These are phyloP conservation scores for Sporothrix brasiliensis DNA, from an alignment of 2,329 filamentous ascomycete species.

Conservation along the genomic window DNA sequence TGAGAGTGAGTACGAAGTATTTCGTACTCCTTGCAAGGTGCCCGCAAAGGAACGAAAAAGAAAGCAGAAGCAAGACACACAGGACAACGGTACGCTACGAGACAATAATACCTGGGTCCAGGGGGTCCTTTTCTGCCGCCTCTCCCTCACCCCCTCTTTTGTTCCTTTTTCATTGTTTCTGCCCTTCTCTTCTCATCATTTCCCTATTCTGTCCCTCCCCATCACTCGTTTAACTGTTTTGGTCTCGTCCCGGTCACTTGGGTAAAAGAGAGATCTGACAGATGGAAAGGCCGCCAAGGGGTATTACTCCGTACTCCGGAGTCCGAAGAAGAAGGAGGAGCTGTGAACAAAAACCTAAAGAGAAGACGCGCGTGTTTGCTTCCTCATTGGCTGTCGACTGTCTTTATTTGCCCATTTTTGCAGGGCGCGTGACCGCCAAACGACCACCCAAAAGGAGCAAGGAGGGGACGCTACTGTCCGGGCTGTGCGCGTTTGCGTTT, in stretches of 20 bases:
- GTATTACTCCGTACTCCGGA: too few relatives aligned
- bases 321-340: too few relatives aligned
- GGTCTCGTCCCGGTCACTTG: constrained; percentile 7
- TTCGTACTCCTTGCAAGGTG: too few relatives aligned
- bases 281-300: not conserved
- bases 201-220: too few relatives aligned
- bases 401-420: not conserved
- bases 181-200: not conserved
- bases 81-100: too few relatives aligned
- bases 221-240: constrained; percentile 4
- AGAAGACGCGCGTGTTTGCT: not conserved
- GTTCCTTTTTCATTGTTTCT: not conserved
- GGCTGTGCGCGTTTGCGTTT: not conserved
- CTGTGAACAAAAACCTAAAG: not conserved
- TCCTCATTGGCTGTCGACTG: not conserved
- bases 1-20: too few relatives aligned
- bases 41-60: constrained; percentile 1
- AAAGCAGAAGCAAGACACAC: constrained; percentile 2
- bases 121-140: too few relatives aligned
- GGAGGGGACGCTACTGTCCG: not conserved
- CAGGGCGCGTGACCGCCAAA: constrained; percentile 20
- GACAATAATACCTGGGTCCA: too few relatives aligned
- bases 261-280: constrained; percentile 21
- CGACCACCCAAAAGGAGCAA: not conserved
- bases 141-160: not conserved